Base-by-base conservation (phyloP, 1,284 basidiomycete species). In the Vanrija pseudolonga region DNA sequence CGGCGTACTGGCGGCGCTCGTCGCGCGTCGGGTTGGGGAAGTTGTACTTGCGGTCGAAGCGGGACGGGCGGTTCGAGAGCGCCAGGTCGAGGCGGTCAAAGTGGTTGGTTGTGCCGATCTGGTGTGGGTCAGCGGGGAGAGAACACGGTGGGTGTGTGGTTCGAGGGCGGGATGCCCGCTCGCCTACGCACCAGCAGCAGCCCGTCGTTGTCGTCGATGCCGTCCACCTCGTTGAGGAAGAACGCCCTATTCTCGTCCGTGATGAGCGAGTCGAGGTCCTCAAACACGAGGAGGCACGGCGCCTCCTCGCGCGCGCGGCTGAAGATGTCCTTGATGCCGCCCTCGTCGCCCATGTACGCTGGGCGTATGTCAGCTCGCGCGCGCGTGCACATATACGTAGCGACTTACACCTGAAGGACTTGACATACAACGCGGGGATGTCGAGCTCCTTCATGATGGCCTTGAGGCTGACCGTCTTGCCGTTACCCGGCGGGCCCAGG, bases 381-480 rank as follows among this genome's bases (percentile, higher is more conserved):
- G n/a, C n/a, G n/a, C n/a, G n/a, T n/a, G n/a, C n/a, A n/a, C n/a
- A n/a, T n/a, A n/a, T n/a, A n/a, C n/a, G n/a, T n/a, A 40, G 38
- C 11, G 7, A 61, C 69, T 47, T 47, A 76, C 75, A 64, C 36
- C 61, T 61, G 58, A 80, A 77, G 2, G 76, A 75, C 67, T 86
- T 88, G 63, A 92, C 87, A 60, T 90, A 90, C 19, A 92, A 80
- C 1, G 86, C 83, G 3, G 80, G 80, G 78, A 61, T 80, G 14
- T 58, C 61, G 11, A 66, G 57, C 14, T 70, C 67, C 47, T 73
- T 70, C 72, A 77, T 76, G 50, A 77, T 69, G 0, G 76, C 77
- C 70, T 90, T 90, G 68, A 91, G 78, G 55, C 81, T 86, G 72
- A 89, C 88, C 0, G 88, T 90, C 74, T 90, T 90, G 4, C 89